phyloP scores from a whole-genome alignment of 129 eudicot genomes.

The Rutidosis leptorrhynchoides region DNA sequence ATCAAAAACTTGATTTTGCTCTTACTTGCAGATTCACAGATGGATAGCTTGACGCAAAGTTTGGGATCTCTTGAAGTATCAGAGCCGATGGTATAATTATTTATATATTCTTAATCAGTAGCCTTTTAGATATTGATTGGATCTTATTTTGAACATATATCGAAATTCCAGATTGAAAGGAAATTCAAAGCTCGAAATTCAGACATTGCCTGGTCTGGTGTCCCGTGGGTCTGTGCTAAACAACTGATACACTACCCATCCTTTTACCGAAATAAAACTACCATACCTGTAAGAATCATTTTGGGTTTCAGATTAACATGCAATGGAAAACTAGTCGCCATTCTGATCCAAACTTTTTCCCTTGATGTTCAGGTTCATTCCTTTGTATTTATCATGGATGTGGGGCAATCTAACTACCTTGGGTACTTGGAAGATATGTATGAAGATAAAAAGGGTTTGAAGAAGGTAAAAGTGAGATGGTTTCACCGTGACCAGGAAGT shows the following conservation, averaged over 20 bases:
- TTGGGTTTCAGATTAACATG: too few relatives aligned
- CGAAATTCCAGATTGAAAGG: too few relatives aligned
- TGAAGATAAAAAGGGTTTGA: background rate
- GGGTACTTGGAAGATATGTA: background rate
- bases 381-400: background rate
- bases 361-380: background rate
- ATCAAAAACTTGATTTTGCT: too few relatives aligned
- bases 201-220: background rate
- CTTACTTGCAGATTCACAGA: too few relatives aligned
- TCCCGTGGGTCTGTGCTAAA: background rate
- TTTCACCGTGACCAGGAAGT: background rate
- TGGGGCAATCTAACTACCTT: background rate
- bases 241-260: background rate
- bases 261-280: background rate
- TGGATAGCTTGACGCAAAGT: too few relatives aligned
- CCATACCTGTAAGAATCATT: background rate
- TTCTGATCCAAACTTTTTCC: too few relatives aligned
- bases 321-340: too few relatives aligned
- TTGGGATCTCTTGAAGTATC: too few relatives aligned
- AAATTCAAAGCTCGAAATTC: background rate
- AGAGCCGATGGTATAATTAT: too few relatives aligned
- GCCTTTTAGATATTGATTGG: too few relatives aligned
- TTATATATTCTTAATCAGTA: too few relatives aligned
- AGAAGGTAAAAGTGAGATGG: background rate
- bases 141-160: too few relatives aligned